Conservation (phyloP, 176 grass and related monocot genomes). For the Coix lacrymajobi region DNA sequence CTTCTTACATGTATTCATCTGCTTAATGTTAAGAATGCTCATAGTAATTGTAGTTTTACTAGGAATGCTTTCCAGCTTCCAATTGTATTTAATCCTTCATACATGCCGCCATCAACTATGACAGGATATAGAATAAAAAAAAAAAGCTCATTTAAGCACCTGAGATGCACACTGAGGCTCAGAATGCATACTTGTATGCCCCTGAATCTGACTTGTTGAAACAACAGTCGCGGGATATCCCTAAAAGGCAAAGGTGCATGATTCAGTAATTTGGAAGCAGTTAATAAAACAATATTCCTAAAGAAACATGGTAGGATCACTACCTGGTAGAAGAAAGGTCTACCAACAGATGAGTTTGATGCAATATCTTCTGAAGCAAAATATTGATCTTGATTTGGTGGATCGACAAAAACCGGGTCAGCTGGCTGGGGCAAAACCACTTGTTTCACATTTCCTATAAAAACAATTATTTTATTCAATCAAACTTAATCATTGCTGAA, state of each 20-base stretch:
- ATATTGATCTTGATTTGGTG: conserved; percentile 58
- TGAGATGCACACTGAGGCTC: conserved; percentile 62
- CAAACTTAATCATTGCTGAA: conserved; percentile 10
- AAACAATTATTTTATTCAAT: conserved; percentile 12
- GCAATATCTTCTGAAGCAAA: conserved; percentile 52
- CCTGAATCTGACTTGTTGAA: conserved; percentile 62
- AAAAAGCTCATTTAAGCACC: conserved; percentile 33
- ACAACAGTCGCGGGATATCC: conserved; percentile 53
- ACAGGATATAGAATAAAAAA: conserved; percentile 1
- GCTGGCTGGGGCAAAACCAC: conserved; percentile 29
- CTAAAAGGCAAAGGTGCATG: conserved; percentile 23
- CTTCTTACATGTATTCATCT: neutral
- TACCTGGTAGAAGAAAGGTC: conserved; percentile 77
- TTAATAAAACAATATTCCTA: conserved; percentile 26
- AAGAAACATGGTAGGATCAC: conserved; percentile 17
- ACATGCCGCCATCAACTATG: neutral
- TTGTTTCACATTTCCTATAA: conserved; percentile 49
- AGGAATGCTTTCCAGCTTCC: conserved; percentile 6
- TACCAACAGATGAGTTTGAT: conserved; percentile 41
- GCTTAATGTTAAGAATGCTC: neutral
- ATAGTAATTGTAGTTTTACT: neutral
- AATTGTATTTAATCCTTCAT: neutral
- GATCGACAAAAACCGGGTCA: conserved; percentile 41
- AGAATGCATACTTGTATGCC: conserved; percentile 49
- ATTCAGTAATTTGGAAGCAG: neutral